A percentile compares a stretch with the other conserved stretches of the same genome.
These are phyloP conservation scores for Dryas drummondii DNA, from an alignment of 306 rosid species.

Conservation along the genomic window DNA sequence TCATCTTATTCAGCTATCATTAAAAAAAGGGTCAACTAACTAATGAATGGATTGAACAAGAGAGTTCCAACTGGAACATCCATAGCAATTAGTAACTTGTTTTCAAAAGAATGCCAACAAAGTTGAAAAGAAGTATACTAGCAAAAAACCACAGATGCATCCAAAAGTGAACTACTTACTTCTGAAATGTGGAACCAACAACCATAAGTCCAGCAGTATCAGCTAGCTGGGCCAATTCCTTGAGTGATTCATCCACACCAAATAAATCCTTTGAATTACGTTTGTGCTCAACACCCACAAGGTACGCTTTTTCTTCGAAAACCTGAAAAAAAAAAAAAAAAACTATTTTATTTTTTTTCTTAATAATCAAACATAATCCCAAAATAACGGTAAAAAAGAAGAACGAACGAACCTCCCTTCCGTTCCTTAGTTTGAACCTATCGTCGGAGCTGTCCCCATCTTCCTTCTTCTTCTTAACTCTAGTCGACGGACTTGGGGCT, in stretches of 20 bases:
- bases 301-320: conserved; percentile 83
- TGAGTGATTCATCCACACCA: conserved; percentile 70
- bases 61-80: too few relatives aligned
- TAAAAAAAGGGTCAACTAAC: too few relatives aligned
- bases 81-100: too few relatives aligned
- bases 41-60: too few relatives aligned
- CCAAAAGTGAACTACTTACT: conserved; percentile 32
- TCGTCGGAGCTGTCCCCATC: conserved; percentile 39
- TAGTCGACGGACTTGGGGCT: conserved; percentile 27
- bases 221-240: conserved; percentile 80
- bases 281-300: conserved; percentile 83
- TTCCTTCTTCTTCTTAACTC: conserved; percentile 49
- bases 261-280: conserved; percentile 50
- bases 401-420: conserved; percentile 60
- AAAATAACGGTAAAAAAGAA: background rate
- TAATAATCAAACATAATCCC: background rate
- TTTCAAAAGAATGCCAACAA: background rate
- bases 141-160: background rate
- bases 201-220: conserved; percentile 91
- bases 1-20: too few relatives aligned
- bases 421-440: conserved; percentile 81
- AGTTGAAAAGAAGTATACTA: background rate
- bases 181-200: conserved; percentile 82
- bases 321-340: conserved; percentile 37
- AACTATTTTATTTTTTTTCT: background rate